Evolutionary conservation across 2,329 filamentous ascomycete species (phyloP).

Genomic region (Sclerotinia subarctica): DNA sequence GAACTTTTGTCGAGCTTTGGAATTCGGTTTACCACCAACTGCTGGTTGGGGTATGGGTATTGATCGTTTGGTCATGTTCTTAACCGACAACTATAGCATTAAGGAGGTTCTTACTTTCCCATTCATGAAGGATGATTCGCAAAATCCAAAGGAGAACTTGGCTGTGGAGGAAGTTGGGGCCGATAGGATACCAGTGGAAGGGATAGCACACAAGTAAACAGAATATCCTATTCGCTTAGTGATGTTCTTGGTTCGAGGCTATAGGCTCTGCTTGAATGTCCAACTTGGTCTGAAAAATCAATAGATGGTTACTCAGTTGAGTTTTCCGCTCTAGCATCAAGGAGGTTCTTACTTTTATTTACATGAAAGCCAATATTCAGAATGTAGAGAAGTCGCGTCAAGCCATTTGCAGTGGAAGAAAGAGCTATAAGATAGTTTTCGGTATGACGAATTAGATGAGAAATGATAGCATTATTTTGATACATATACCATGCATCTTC

Average conservation of each 20-base stretch:
- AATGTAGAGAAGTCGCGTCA: neutral
- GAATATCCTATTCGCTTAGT: too few species aligned
- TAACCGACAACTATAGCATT: constrained; percentile 93
- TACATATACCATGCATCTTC: neutral
- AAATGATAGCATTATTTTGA: neutral
- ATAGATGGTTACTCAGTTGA: too few species aligned
- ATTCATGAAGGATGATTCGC: constrained; percentile 87
- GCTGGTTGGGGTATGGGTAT: constrained; percentile 97
- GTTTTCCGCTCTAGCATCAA: neutral
- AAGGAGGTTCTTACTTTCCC: constrained; percentile 96
- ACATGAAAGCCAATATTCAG: too few species aligned
- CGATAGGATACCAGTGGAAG: constrained; percentile 58
- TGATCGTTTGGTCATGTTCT: constrained; percentile 89
- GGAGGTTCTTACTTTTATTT: too few species aligned
- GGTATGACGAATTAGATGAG: neutral
- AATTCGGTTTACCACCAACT: constrained; percentile 88
- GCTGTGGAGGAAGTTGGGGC: constrained; percentile 63
- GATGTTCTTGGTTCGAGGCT: too few species aligned
- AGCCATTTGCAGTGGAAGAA: neutral
- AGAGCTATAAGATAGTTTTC: neutral
- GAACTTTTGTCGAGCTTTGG: constrained; percentile 86
- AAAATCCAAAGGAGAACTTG: constrained; percentile 44
- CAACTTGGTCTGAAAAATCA: too few species aligned
- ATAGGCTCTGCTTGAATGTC: too few species aligned
- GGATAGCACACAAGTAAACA: constrained; percentile 41